Percentiles rank a stretch among this genome's conserved stretches.
Evolutionary conservation across 2,329 filamentous ascomycete genomes (phyloP).

Genomic region (Fusarium guadeloupense): DNA sequence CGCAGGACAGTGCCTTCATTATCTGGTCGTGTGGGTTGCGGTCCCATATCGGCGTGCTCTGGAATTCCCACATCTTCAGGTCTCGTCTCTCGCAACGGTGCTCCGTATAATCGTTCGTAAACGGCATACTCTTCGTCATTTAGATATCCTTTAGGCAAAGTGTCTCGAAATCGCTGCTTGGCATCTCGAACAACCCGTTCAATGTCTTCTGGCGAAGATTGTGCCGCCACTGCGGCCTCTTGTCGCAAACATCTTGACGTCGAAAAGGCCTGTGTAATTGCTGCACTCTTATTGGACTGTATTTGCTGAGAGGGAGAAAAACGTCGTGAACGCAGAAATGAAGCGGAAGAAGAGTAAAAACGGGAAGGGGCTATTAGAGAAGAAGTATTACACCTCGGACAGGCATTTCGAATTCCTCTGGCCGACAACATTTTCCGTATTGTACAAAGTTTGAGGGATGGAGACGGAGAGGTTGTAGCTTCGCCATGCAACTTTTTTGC

Average conservation of each 20-base stretch:
- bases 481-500: conserved; percentile 38
- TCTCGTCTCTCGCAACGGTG: conserved; percentile 70
- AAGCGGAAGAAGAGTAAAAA: conserved; percentile 16
- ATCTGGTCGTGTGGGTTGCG: conserved; percentile 25
- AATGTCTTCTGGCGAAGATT: conserved; percentile 50
- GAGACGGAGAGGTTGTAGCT: conserved; percentile 12
- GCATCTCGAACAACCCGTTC: conserved; percentile 75
- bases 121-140: conserved; percentile 75
- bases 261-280: conserved; percentile 46
- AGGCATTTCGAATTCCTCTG: conserved; percentile 48
- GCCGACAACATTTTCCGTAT: conserved; percentile 48
- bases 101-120: conserved; percentile 84
- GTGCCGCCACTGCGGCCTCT: conserved; percentile 17
- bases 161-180: conserved; percentile 79
- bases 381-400: conserved; percentile 41
- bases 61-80: conserved; percentile 67
- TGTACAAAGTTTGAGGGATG: conserved; percentile 28
- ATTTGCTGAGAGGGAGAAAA: conserved; percentile 24
- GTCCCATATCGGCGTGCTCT: conserved; percentile 50
- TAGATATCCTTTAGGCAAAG: conserved; percentile 76
- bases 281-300: conserved; percentile 41
- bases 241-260: conserved; percentile 40
- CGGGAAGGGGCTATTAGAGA: conserved; percentile 22
- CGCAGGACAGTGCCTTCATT: conserved; percentile 60
- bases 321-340: conserved; percentile 26